Base-by-base conservation (phyloP, 441 rosid species). In the Corymbia calophylla region DNA sequence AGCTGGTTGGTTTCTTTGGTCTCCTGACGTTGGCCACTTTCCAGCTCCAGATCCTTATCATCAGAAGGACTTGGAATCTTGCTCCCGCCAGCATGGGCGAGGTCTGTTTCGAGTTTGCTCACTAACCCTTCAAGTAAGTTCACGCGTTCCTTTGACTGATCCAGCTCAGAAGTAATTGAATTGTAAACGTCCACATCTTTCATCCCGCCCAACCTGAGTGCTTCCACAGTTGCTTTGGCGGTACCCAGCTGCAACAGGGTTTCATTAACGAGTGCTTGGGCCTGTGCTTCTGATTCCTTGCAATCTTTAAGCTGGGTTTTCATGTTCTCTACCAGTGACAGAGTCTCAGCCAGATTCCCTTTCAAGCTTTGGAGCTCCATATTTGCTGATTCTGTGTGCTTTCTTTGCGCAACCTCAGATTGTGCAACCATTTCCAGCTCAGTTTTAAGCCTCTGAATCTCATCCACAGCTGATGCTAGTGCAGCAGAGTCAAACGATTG, bases 1-100 rank as follows among this genome's bases (percentile, higher is more conserved):
- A 91, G 94, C 90, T 90, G 92, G 54, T 92, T 90, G 88, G 90
- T 51, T 80, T 96, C 96, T 87, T 66, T 87, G 6, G 90, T 58
- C 86, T 88, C 92, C 49, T 90, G 91, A 88, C 90, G 88, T 87
- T 93, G 92, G 87, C 88, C 90, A 85, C 87, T 89, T 88, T 89
- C 91, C 89, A 88, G 91, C 90, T 88, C 89, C 49, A 31, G 73
- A 87, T 89, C 89, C 21, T 82, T 88, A 88, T 86, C 90, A 88
- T 58, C 80, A 21, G 89, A 88, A 66, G 89, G 64, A 80, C 86
- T 86, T 12, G 47, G 87, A 68, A 88, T 77, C 17, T 44, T 77
- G 84, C 7, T 88, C 94, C 94, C 11, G 11, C 77, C 58, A 31
- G 58, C 87, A 89, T 89, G 48, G 53, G 84, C 32, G 15, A 92